Evolutionary conservation across 2,329 filamentous ascomycete genomes (phyloP), one percentile per base, ranked within the genome.

Genomic region (Chaetoscypha palmicola): DNA sequence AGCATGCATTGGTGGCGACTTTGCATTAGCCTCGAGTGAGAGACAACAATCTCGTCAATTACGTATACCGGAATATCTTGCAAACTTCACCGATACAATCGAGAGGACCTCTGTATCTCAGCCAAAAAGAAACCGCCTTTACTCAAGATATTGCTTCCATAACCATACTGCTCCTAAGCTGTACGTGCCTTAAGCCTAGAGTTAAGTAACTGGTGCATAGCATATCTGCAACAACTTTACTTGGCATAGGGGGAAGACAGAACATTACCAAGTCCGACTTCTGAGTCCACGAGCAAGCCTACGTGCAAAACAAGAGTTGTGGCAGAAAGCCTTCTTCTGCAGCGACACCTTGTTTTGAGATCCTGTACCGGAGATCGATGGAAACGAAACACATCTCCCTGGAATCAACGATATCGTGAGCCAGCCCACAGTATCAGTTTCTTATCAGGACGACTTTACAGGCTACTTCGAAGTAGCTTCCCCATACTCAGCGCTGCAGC

Each of bases 391-490:
- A 12, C 10, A 26, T 20, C 14, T 39, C 22, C 24, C 9, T 28
- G 37, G 16, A 30, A 22, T 28, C 14, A n/a, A 14, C 19, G 9
- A 30, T 20, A 12, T 28, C 5, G 16, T 21, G 23, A 19, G 22
- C 11, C 37, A 38, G 19, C 22, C 23, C n/a, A 30, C 12, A 2
- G 8, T 5, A 2, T n/a, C 12, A 23, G 17, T 17, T 39, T n/a
- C 37, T 39, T 39, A 39, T 39, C 37, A 39, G 12, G 24, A 19
- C 7, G 22, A 23, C 9, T 12, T 16, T 28, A 43, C 32, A 43
- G 41, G 32, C 33, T 17, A 9, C 14, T n/a, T n/a, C n/a, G n/a
- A n/a, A n/a, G n/a, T n/a, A n/a, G n/a, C 17, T 28, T 31, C 38
- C 30, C 28, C 17, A 31, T 17, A 37, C 17, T 21, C 41, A 34